A percentile compares a stretch with the other conserved stretches of the same genome.
phyloP scores from a whole-genome alignment of 2,329 filamentous ascomycete species.

The Endoconidiophora polonica region DNA sequence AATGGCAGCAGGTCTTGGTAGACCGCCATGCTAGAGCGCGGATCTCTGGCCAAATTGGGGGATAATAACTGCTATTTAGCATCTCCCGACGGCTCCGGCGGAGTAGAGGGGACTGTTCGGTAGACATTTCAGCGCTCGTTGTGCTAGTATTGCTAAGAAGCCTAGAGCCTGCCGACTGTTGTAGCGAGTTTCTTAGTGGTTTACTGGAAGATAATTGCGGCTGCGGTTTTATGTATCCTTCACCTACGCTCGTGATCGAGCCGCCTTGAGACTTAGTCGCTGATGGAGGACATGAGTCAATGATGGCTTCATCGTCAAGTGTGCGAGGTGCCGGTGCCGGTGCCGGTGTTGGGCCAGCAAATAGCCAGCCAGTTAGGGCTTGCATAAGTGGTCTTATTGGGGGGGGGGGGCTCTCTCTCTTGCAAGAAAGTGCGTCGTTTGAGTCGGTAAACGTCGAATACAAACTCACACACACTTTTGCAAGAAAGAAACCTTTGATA shows the following conservation, averaged over 20 bases:
- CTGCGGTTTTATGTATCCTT: background rate
- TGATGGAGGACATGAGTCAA: background rate
- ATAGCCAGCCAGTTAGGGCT: background rate
- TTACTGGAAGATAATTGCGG: background rate
- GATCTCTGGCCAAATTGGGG: too few species aligned
- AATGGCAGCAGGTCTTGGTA: background rate
- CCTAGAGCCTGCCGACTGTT: background rate
- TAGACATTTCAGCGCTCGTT: slow-evolving; percentile 3
- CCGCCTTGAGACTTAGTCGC: background rate
- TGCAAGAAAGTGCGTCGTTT: too few species aligned
- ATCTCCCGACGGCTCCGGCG: background rate
- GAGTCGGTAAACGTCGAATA: too few species aligned
- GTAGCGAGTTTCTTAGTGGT: background rate
- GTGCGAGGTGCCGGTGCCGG: background rate
- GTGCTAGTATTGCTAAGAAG: background rate
- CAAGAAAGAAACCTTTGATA: too few species aligned
- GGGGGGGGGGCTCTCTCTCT: too few species aligned
- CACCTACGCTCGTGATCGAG: background rate
- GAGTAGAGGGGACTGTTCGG: slow-evolving; percentile 12
- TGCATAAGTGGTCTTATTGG: background rate
- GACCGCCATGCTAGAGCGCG: background rate
- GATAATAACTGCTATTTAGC: too few species aligned
- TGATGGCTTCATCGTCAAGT: slow-evolving; percentile 2
- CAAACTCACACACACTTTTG: too few species aligned
- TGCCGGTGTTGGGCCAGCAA: background rate